Conservation (phyloP, 345 rosid species). For the Salix viminalis region DNA sequence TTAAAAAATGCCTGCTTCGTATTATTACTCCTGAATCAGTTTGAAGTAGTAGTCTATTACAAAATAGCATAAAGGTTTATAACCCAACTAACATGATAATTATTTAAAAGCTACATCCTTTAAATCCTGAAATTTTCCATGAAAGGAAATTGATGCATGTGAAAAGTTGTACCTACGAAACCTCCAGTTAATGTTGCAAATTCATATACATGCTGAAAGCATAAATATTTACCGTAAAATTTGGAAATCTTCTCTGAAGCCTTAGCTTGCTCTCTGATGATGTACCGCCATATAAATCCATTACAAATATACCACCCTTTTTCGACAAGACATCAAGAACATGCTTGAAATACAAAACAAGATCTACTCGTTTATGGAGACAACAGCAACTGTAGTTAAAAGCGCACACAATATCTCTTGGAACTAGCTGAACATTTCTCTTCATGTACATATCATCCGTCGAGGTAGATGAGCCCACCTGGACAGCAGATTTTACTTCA, state of each 20-base stretch:
- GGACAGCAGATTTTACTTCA: slow-evolving; percentile 19
- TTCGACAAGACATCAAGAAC: slow-evolving; percentile 57
- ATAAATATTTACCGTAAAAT: slow-evolving; percentile 53
- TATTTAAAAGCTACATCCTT: neutral
- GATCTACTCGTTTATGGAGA: slow-evolving; percentile 69
- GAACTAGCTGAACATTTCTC: slow-evolving; percentile 37
- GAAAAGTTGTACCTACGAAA: neutral
- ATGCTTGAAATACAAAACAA: slow-evolving; percentile 72
- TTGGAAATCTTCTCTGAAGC: slow-evolving; percentile 76
- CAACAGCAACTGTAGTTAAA: slow-evolving; percentile 92
- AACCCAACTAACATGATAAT: too few relatives aligned
- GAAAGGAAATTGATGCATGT: neutral
- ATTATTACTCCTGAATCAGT: too few relatives aligned
- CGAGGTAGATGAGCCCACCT: slow-evolving; percentile 12
- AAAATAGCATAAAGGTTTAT: neutral
- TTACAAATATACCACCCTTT: slow-evolving; percentile 75
- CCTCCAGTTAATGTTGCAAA: neutral
- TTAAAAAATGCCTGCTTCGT: neutral
- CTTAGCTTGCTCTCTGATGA: slow-evolving; percentile 71
- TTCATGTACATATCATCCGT: slow-evolving; percentile 21
- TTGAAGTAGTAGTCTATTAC: neutral
- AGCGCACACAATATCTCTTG: slow-evolving; percentile 86
- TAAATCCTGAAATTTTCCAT: neutral
- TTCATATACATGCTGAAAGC: neutral
- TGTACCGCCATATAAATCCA: slow-evolving; percentile 90